Evolutionary conservation across 2,329 filamentous ascomycete species (phyloP).

Genomic region (Clonostachys sp.): DNA sequence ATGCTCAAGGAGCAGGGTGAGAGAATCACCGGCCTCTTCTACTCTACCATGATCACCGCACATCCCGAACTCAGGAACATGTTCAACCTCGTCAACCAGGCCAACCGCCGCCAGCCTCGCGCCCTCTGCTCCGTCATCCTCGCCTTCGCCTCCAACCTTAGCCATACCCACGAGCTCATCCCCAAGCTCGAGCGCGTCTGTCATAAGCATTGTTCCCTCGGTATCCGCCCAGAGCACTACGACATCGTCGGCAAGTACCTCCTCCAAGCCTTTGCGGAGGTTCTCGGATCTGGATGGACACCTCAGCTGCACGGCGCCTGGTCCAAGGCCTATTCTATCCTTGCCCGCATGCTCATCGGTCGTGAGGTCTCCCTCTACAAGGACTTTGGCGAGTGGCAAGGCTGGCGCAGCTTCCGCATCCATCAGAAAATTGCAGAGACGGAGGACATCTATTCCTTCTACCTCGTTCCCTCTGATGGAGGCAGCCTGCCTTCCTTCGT

Average conservation of each 20-base stretch:
- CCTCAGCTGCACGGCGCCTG: constrained; percentile 61
- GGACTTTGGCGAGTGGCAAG: constrained; percentile 56
- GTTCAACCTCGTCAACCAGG: constrained; percentile 53
- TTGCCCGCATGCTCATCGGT: constrained; percentile 68
- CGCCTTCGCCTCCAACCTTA: constrained; percentile 68
- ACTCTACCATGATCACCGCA: constrained; percentile 60
- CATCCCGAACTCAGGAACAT: constrained; percentile 64
- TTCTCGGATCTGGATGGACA: constrained; percentile 64
- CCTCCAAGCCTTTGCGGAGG: constrained; percentile 59
- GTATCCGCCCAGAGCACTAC: constrained; percentile 66
- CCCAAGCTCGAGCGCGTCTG: constrained; percentile 53
- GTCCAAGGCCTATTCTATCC: constrained; percentile 67
- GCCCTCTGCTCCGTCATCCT: constrained; percentile 45
- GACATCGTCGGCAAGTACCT: constrained; percentile 66
- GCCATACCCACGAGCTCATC: constrained; percentile 51
- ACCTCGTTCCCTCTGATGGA: constrained; percentile 59
- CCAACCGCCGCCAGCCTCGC: constrained; percentile 25
- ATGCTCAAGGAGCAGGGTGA: constrained; percentile 63
- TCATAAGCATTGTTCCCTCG: constrained; percentile 70
- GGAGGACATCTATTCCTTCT: constrained; percentile 66
- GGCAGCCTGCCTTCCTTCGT: constrained; percentile 53
- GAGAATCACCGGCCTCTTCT: constrained; percentile 67
- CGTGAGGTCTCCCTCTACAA: constrained; percentile 61
- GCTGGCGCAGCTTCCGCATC: constrained; percentile 65
- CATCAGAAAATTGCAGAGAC: constrained; percentile 60